phyloP scores from a whole-genome alignment of 2,329 filamentous ascomycete genomes.

The Fusarium nematophilum region DNA sequence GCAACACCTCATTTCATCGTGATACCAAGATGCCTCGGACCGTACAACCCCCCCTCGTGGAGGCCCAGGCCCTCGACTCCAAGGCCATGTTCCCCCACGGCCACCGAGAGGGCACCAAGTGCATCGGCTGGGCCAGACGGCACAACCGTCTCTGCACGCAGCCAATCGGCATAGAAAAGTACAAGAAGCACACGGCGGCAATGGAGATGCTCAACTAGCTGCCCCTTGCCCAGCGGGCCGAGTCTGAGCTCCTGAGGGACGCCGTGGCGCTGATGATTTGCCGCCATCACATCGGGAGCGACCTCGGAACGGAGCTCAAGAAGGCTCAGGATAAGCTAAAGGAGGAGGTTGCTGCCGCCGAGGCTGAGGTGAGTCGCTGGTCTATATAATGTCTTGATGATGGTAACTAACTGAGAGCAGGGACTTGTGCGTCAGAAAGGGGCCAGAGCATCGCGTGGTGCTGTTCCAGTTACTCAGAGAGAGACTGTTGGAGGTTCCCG shows the following conservation, averaged over 20 bases:
- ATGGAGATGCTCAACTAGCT: neutral
- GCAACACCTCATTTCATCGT: no score
- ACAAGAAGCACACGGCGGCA: neutral
- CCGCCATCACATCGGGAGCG: neutral
- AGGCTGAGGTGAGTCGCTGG: neutral
- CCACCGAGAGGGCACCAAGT: neutral
- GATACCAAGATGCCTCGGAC: no score
- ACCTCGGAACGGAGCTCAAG: neutral
- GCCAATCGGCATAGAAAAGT: neutral
- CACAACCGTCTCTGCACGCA: neutral
- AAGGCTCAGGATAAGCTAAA: neutral
- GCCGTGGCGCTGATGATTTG: neutral
- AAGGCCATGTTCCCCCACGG: slow-evolving; percentile 1
- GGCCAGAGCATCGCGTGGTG: no score
- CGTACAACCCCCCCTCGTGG: no score
- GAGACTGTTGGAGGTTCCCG: neutral
- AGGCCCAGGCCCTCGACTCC: neutral
- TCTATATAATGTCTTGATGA: neutral
- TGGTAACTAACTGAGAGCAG: neutral
- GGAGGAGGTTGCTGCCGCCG: neutral
- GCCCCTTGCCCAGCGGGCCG: neutral
- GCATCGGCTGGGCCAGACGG: neutral
- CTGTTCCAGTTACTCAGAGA: neutral
- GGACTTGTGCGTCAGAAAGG: no score
- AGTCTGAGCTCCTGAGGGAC: neutral